phyloP scores from a whole-genome alignment of 441 rosid species.

The Pelargonium australe region DNA sequence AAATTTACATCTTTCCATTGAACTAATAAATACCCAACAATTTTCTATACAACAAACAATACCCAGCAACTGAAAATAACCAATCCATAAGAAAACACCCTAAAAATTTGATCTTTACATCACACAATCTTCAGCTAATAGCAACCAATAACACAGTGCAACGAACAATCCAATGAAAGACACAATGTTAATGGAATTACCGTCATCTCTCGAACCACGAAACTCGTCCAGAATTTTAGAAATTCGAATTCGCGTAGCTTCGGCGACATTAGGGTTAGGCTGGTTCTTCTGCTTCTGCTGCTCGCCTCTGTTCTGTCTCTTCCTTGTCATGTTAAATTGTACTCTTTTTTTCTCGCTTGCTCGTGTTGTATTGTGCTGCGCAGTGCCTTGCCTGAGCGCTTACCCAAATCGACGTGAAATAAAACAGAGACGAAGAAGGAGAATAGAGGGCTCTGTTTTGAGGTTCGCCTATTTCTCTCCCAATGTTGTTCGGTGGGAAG shows the following conservation, averaged over 20 bases:
- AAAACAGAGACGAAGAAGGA: not conserved
- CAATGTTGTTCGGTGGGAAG: not conserved
- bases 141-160: not conserved
- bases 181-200: conserved; percentile 21
- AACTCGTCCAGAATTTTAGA: conserved; percentile 38
- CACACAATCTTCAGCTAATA: no score
- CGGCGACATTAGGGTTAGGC: conserved; percentile 28
- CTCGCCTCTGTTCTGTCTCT: conserved; percentile 33
- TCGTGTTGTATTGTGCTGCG: no score
- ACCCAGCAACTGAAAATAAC: not conserved
- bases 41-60: not conserved
- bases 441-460: not conserved
- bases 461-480: not conserved
- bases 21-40: not conserved
- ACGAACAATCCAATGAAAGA: not conserved
- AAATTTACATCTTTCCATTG: not conserved
- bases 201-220: conserved; percentile 34
- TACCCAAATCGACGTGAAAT: not conserved
- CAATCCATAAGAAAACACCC: not conserved
- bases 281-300: conserved; percentile 10
- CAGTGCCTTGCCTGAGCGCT: not conserved
- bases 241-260: conserved; percentile 44
- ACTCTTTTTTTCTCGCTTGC: not conserved
- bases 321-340: conserved; percentile 36
- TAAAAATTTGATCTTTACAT: no score